Evolutionary conservation across 441 rosid species (phyloP).

Genomic region (Sinapis alba): DNA sequence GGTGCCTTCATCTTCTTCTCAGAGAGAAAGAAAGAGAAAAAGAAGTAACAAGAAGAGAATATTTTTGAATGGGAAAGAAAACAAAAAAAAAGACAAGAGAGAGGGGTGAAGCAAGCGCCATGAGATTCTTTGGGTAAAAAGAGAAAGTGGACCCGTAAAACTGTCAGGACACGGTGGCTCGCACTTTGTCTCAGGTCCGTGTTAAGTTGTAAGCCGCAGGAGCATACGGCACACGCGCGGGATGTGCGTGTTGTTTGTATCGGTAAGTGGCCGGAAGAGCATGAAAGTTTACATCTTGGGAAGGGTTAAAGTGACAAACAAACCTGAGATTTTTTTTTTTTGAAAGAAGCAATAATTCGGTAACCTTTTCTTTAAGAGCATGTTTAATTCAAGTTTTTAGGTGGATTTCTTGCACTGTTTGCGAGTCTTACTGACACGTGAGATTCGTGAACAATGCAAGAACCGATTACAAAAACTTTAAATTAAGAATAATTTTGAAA

Average conservation of each 20-base stretch:
- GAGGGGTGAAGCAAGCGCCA: constrained; percentile 35
- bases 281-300: constrained; percentile 31
- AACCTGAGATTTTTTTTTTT: constrained; percentile 16
- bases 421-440: no score
- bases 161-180: constrained; percentile 39
- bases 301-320: constrained; percentile 25
- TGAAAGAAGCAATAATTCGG: constrained; percentile 8
- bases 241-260: background rate
- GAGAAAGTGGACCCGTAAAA: constrained; percentile 42
- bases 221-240: constrained; percentile 18
- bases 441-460: no score
- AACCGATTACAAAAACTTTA: no score
- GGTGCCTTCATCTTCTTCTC: constrained; percentile 57
- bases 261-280: constrained; percentile 26
- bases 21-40: constrained; percentile 1
- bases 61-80: background rate
- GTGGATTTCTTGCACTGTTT: no score
- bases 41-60: constrained; percentile 15
- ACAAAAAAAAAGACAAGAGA: background rate
- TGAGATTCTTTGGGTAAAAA: constrained; percentile 11
- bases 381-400: no score
- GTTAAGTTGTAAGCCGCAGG: background rate
- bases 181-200: constrained; percentile 44
- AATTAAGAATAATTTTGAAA: no score
- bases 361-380: no score